Conservation (phyloP, 805 yeast species). For the Saccharomycopsis sp. region DNA sequence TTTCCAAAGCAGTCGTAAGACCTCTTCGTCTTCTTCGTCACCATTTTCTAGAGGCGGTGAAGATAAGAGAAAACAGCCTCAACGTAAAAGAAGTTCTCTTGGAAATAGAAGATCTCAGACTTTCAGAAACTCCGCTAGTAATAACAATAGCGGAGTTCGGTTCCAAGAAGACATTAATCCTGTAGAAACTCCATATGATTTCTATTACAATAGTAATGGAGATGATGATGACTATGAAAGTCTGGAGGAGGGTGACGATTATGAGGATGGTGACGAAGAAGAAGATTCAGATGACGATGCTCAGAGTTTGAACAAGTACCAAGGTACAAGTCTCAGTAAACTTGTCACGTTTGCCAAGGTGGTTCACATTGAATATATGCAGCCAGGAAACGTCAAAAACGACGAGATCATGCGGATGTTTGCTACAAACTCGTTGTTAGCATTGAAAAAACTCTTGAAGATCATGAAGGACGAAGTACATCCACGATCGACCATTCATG, state of each 20-base stretch:
- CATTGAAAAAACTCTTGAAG: slow-evolving; percentile 7
- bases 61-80: not conserved
- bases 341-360: slow-evolving; percentile 14
- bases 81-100: not conserved
- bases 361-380: not conserved
- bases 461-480: slow-evolving; percentile 1
- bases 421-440: slow-evolving; percentile 7
- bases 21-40: not conserved
- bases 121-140: not conserved
- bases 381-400: not conserved
- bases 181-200: not conserved
- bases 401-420: not conserved
- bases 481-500: not conserved
- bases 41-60: not conserved
- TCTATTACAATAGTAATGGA: not conserved
- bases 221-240: not conserved
- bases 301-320: slow-evolving; percentile 1
- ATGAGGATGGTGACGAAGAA: not conserved
- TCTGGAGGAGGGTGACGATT: not conserved
- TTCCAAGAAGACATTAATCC: not conserved
- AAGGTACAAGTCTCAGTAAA: slow-evolving; percentile 13
- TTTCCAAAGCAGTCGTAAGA: not conserved
- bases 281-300: not conserved
- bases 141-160: not conserved
- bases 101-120: not conserved